Conservation (phyloP, 345 rosid species). For the Aquilaria sinensis region DNA sequence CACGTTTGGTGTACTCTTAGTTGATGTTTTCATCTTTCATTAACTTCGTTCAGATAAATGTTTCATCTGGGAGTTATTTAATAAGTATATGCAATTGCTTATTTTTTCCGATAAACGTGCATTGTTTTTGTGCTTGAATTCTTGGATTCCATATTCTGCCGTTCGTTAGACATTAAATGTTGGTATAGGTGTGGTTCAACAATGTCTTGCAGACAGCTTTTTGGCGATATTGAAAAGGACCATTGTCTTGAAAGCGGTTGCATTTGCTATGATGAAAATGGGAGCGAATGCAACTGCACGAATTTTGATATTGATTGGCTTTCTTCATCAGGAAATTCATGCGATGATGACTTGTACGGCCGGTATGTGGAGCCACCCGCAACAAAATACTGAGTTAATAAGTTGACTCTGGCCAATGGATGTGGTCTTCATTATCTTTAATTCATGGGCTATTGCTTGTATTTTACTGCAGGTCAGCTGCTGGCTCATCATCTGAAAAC, state of each 20-base stretch:
- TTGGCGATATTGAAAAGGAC: slow-evolving; percentile 34
- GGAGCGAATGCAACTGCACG: slow-evolving; percentile 51
- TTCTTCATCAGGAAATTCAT: slow-evolving; percentile 90
- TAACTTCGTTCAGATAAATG: no score
- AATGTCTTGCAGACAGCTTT: slow-evolving; percentile 21
- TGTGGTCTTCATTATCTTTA: background rate
- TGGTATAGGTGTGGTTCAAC: slow-evolving; percentile 42
- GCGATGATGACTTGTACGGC: slow-evolving; percentile 62
- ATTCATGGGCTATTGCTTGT: background rate
- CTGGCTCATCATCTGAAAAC: slow-evolving; percentile 48
- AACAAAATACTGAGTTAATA: background rate
- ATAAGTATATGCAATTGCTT: no score
- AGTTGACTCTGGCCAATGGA: background rate
- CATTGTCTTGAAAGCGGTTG: slow-evolving; percentile 36
- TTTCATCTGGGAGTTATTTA: no score
- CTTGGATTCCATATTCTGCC: no score
- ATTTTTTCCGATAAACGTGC: no score
- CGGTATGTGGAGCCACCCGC: slow-evolving; percentile 34
- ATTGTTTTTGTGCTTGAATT: no score
- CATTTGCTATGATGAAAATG: slow-evolving; percentile 42
- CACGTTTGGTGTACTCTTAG: no score
- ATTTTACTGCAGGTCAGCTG: slow-evolving; percentile 44
- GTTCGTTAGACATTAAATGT: slow-evolving; percentile 8
- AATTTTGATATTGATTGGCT: slow-evolving; percentile 79
- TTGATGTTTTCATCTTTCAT: no score